These are phyloP conservation scores for Amauroascus verrucosus DNA, from an alignment of 2,329 filamentous ascomycete species.

Conservation along the genomic window DNA sequence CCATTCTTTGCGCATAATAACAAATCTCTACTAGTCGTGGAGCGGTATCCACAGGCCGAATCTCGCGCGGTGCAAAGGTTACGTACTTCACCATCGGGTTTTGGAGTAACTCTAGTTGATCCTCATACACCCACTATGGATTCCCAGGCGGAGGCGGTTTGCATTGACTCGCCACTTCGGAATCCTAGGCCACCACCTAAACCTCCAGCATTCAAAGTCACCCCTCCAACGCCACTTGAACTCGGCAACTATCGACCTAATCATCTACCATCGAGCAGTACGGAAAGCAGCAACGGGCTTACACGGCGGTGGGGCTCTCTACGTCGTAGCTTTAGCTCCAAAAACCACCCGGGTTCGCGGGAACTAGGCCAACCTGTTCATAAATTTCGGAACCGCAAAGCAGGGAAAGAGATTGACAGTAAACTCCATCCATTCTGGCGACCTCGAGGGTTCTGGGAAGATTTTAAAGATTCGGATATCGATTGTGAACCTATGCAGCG, in stretches of 20 bases:
- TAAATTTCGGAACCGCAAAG: constrained; percentile 34
- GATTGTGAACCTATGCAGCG: constrained; percentile 26
- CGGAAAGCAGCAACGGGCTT: constrained; percentile 19
- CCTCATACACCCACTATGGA: constrained; percentile 23
- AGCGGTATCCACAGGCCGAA: constrained; percentile 35
- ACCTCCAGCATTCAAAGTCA: constrained; percentile 47
- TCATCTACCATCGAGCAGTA: constrained; percentile 16
- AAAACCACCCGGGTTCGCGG: constrained; percentile 25
- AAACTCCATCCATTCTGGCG: constrained; percentile 53
- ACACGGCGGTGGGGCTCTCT: constrained; percentile 29
- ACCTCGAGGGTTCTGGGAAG: constrained; percentile 54
- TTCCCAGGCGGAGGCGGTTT: constrained; percentile 15
- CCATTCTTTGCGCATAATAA: constrained; percentile 55
- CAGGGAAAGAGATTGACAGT: constrained; percentile 37
- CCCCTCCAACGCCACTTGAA: constrained; percentile 42
- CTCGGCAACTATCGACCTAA: constrained; percentile 36
- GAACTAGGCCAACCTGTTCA: constrained; percentile 20
- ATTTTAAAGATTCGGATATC: constrained; percentile 37
- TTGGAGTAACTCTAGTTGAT: constrained; percentile 7
- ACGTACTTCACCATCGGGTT: constrained; percentile 17
- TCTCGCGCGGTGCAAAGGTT: constrained; percentile 25
- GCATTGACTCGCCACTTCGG: constrained; percentile 48
- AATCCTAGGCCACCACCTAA: constrained; percentile 43
- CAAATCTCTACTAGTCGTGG: constrained; percentile 53
- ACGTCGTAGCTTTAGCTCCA: constrained; percentile 30